Conservation (phyloP, 257 asterid genomes). For the Jacaranda copaia region DNA sequence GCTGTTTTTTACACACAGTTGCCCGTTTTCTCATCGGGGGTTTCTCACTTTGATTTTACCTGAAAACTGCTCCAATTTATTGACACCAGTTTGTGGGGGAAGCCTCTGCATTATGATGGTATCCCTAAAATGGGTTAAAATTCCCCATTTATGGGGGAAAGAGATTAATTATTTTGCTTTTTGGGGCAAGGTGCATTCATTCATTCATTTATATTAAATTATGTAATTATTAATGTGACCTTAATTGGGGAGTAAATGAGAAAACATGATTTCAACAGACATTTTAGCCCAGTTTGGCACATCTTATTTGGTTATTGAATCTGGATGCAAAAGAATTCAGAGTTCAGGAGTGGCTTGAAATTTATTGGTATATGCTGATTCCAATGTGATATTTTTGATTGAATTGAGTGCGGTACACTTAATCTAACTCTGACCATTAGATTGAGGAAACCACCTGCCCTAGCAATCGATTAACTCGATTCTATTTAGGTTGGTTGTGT, state of each 20-base stretch:
- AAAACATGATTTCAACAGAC: conserved; percentile 7
- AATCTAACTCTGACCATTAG: no score
- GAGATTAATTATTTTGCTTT: conserved; percentile 34
- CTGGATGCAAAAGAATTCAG: not conserved
- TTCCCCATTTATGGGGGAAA: conserved; percentile 34
- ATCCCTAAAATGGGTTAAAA: conserved; percentile 29
- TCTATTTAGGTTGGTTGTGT: no score
- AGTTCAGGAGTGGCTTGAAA: no score
- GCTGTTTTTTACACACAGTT: conserved; percentile 4
- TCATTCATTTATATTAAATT: conserved; percentile 24
- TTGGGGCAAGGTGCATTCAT: conserved; percentile 21
- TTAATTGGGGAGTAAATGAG: conserved; percentile 28
- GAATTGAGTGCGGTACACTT: no score
- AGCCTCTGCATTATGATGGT: conserved; percentile 30
- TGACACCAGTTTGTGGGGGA: conserved; percentile 25
- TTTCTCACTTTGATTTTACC: conserved; percentile 10
- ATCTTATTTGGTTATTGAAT: not conserved
- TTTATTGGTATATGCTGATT: no score
- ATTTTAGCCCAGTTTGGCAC: not conserved
- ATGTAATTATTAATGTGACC: conserved; percentile 1
- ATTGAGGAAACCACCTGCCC: no score
- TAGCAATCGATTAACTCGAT: no score
- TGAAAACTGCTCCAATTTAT: conserved; percentile 23
- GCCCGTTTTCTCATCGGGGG: not conserved
- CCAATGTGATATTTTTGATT: no score